phyloP scores from a whole-genome alignment of 2,329 filamentous ascomycete genomes.

The Sclerotiophoma versabilis region DNA sequence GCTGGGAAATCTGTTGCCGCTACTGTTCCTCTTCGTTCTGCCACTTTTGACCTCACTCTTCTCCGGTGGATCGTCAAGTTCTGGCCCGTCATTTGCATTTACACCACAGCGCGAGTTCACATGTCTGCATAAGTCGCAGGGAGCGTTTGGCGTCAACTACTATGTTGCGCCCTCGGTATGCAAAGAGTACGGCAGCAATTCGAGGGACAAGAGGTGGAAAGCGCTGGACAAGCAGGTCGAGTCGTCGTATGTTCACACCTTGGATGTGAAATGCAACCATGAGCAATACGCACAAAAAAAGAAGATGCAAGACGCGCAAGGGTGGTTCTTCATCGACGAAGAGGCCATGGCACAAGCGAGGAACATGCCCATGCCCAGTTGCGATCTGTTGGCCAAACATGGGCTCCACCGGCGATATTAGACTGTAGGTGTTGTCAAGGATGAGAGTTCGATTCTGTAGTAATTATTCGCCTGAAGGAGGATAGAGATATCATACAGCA shows the following conservation, averaged over 20 bases:
- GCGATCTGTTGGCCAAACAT: slow-evolving; percentile 62
- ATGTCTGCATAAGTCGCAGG: slow-evolving; percentile 70
- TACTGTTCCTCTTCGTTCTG: slow-evolving; percentile 83
- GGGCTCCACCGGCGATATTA: slow-evolving; percentile 24
- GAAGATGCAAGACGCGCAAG: slow-evolving; percentile 78
- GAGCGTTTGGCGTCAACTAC: slow-evolving; percentile 78
- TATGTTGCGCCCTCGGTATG: slow-evolving; percentile 84
- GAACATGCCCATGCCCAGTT: slow-evolving; percentile 66
- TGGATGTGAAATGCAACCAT: slow-evolving; percentile 75
- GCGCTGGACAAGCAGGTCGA: slow-evolving; percentile 83
- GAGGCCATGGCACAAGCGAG: slow-evolving; percentile 78
- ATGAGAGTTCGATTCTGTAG: slow-evolving; percentile 4
- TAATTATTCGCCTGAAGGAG: slow-evolving; percentile 12
- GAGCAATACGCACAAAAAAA: slow-evolving; percentile 72
- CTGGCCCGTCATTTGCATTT: slow-evolving; percentile 77
- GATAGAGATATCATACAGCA: slow-evolving; percentile 12
- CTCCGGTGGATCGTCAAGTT: slow-evolving; percentile 56
- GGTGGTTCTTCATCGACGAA: slow-evolving; percentile 85
- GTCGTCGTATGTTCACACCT: slow-evolving; percentile 69
- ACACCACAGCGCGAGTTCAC: slow-evolving; percentile 77
- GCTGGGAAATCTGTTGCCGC: slow-evolving; percentile 80
- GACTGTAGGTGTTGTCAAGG: background rate
- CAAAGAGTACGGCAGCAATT: slow-evolving; percentile 64
- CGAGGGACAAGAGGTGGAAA: slow-evolving; percentile 66
- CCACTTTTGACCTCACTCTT: slow-evolving; percentile 83